Base-by-base conservation (phyloP, 176 grass and related monocot genomes). In the Oropetium thomaeum region DNA sequence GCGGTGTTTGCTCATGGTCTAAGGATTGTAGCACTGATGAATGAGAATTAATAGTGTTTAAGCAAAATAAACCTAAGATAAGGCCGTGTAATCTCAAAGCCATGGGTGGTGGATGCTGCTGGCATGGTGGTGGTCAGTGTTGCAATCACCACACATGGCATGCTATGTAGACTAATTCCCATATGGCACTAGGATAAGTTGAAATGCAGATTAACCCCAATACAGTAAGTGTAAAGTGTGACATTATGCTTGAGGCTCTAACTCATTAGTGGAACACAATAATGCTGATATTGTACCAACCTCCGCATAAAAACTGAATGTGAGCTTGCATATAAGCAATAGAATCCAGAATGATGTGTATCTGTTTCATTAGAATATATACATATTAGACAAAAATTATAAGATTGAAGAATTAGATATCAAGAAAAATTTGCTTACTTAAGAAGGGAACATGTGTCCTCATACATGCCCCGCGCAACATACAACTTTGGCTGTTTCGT, bases 271-370 rank as follows among this genome's bases (percentile, higher is more conserved):
- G 37, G 31, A 11, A 65, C 75, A 40, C 0, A 75, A 37, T 48
- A 75, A n/a, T 37, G 40, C 7, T 22, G 19, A 77, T 58, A 62
- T 73, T 54, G 33, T 75, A 69, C 75, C 4, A 75, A 99, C 96
- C 96, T 99, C 96, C 74, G 94, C 96, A 90, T 99, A 95, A 79
- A 85, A 99, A 75, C 96, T 99, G 82, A 99, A 99, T 49, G 89
- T 48, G 28, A 99, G 82, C 77, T 99, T 99, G 89, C 96, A 89
- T 84, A 95, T 88, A 45, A 99, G 96, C 89, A 99, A 86, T 20
- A 99, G 60, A 82, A 95, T 95, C 96, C 96, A 95, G 79, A 99
- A 99, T 43, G 82, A 78, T 26, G 89, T 95, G 64, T 99, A 99
- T 76, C 96, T 99, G 61, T 62, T 78, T 32, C n/a, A n/a, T 32